These are phyloP conservation scores for Mycena olivaceomarginata DNA, from an alignment of 768 basidiomycete species.

Conservation along the genomic window DNA sequence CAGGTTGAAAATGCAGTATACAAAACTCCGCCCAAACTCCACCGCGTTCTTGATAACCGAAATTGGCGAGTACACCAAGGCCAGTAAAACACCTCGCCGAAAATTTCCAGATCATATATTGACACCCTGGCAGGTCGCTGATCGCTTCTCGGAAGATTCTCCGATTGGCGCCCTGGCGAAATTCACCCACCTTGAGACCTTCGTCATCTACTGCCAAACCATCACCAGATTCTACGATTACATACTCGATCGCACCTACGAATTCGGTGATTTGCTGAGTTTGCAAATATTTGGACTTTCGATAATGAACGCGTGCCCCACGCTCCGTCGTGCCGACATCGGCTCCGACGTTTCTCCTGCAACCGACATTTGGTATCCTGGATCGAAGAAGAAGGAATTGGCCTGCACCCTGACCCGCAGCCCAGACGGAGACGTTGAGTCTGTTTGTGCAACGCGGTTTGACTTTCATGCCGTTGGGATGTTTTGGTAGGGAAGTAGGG, in stretches of 20 bases:
- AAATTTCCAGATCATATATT: not conserved
- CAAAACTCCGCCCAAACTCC: no score
- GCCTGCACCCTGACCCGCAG: constrained; percentile 24
- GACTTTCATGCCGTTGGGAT: no score
- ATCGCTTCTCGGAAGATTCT: constrained; percentile 10
- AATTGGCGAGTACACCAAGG: not conserved
- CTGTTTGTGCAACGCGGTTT: not conserved
- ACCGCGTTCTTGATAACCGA: no score
- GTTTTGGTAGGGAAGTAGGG: no score
- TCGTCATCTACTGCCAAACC: constrained; percentile 29
- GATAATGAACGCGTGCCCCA: constrained; percentile 28
- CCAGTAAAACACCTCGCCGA: not conserved
- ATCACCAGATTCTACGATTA: constrained; percentile 18
- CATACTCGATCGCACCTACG: not conserved
- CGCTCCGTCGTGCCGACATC: constrained; percentile 22
- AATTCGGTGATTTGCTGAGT: not conserved
- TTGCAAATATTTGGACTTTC: not conserved
- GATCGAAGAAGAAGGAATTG: not conserved
- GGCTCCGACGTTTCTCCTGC: constrained; percentile 2
- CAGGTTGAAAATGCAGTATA: no score
- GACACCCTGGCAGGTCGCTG: not conserved
- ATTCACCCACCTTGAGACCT: constrained; percentile 18
- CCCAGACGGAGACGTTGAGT: not conserved
- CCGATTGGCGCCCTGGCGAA: constrained; percentile 13
- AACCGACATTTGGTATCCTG: not conserved